These are phyloP conservation scores for Schrenkiella parvula DNA, from an alignment of 345 rosid species.

Conservation along the genomic window DNA sequence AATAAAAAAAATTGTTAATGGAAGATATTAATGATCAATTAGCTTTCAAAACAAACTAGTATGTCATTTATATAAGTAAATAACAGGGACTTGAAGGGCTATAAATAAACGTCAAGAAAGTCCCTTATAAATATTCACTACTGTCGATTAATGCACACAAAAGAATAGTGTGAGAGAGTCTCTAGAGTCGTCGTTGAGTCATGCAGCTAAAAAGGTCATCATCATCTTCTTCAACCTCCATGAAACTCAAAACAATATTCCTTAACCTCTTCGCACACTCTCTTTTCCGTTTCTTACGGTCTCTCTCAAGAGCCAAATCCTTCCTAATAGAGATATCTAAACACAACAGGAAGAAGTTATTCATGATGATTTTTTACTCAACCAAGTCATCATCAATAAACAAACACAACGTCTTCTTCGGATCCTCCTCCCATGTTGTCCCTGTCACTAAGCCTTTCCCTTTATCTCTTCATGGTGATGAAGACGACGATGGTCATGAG, in stretches of 20 bases:
- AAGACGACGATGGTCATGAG: neutral
- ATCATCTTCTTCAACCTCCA: constrained; percentile 33
- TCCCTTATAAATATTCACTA: constrained; percentile 29
- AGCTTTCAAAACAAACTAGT: neutral
- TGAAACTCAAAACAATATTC: constrained; percentile 51
- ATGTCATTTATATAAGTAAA: neutral
- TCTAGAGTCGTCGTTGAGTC: constrained; percentile 2
- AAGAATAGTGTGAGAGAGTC: neutral
- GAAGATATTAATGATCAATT: neutral
- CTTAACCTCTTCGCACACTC: constrained; percentile 52
- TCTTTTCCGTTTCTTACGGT: constrained; percentile 42
- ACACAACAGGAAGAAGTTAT: constrained; percentile 26
- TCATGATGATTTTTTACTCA: constrained; percentile 31
- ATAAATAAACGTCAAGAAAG: constrained; percentile 26
- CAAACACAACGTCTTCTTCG: constrained; percentile 49
- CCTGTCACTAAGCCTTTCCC: constrained; percentile 40
- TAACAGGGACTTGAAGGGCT: neutral
- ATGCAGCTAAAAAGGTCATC: constrained; percentile 15
- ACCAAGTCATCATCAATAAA: constrained; percentile 31
- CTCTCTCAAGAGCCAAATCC: constrained; percentile 54
- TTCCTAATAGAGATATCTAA: constrained; percentile 39
- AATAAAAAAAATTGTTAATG: too few relatives aligned
- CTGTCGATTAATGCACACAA: constrained; percentile 21
- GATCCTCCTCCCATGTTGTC: constrained; percentile 52
- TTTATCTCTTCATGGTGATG: constrained; percentile 19